phyloP scores from a whole-genome alignment of 768 basidiomycete species.

The Termitomyces eurrhizus region DNA sequence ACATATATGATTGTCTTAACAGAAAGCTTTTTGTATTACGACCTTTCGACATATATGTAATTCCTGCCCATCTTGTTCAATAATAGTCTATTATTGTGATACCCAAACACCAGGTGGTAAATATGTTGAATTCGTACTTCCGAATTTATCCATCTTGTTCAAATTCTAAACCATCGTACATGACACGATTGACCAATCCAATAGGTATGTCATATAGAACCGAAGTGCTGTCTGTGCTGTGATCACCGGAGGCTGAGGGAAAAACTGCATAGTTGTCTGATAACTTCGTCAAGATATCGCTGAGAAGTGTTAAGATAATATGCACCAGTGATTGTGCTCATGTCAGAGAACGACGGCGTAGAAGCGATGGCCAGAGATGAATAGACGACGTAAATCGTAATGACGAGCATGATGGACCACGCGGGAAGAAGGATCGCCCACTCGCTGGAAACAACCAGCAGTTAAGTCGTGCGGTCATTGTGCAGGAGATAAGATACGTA shows the following conservation, averaged over 20 bases:
- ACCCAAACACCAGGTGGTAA: not conserved
- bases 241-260: slow-evolving; percentile 33
- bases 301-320: not conserved
- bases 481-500: slow-evolving; percentile 24
- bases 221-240: slow-evolving; percentile 43
- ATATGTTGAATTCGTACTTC: not conserved
- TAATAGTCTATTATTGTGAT: not conserved
- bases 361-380: slow-evolving; percentile 68
- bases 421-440: slow-evolving; percentile 83
- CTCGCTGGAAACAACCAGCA: slow-evolving; percentile 47
- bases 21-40: not conserved
- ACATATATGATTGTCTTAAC: not conserved
- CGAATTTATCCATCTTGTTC: not conserved
- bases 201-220: slow-evolving; percentile 82
- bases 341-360: slow-evolving; percentile 68
- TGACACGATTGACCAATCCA: slow-evolving; percentile 71
- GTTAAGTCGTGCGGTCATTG: not conserved
- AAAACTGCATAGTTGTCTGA: slow-evolving; percentile 57
- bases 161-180: slow-evolving; percentile 35
- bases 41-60: not conserved
- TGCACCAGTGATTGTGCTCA: slow-evolving; percentile 65
- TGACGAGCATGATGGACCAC: slow-evolving; percentile 64
- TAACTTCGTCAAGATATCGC: slow-evolving; percentile 6
- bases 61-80: not conserved
- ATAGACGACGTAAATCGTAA: slow-evolving; percentile 76